Conservation (phyloP, 495 filamentous ascomycete species). For the Parathielavia appendiculata region DNA sequence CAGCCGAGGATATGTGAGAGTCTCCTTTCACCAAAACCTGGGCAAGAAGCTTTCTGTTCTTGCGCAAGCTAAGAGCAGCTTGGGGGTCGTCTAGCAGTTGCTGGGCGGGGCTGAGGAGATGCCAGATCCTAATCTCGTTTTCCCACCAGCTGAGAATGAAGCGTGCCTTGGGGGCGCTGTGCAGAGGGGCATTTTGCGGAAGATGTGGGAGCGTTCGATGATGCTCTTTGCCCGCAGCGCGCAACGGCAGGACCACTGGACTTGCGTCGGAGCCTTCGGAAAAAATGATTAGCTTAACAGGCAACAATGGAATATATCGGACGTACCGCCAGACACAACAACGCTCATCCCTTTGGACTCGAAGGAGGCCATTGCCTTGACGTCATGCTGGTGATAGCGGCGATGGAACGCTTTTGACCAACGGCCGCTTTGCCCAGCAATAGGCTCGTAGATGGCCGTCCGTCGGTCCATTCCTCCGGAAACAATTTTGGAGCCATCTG, state of each 20-base stretch:
- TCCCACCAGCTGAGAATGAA: slow-evolving; percentile 92
- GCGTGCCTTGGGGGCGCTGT: slow-evolving; percentile 63
- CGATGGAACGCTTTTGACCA: slow-evolving; percentile 84
- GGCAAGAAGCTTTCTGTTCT: slow-evolving; percentile 59
- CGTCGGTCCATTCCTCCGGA: slow-evolving; percentile 87
- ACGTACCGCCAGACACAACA: slow-evolving; percentile 82
- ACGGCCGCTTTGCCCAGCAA: slow-evolving; percentile 52
- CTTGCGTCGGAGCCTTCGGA: slow-evolving; percentile 72
- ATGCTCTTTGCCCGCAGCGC: slow-evolving; percentile 72
- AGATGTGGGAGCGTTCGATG: slow-evolving; percentile 72
- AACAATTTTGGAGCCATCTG: slow-evolving; percentile 77
- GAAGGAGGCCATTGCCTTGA: slow-evolving; percentile 89
- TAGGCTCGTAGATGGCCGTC: slow-evolving; percentile 71
- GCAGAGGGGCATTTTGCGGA: slow-evolving; percentile 67
- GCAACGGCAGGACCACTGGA: slow-evolving; percentile 74
- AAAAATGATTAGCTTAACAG: slow-evolving; percentile 31
- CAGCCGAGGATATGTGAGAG: slow-evolving; percentile 78
- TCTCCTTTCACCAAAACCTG: slow-evolving; percentile 74
- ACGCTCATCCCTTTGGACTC: slow-evolving; percentile 79
- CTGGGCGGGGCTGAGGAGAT: slow-evolving; percentile 47
- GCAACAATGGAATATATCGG: neutral
- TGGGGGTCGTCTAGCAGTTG: slow-evolving; percentile 41
- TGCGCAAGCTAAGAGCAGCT: slow-evolving; percentile 31
- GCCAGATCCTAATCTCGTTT: slow-evolving; percentile 80
- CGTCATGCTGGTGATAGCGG: slow-evolving; percentile 84